Evolutionary conservation across 805 yeast genomes (phyloP).

Genomic region (Saturnispora serradocipensis): DNA sequence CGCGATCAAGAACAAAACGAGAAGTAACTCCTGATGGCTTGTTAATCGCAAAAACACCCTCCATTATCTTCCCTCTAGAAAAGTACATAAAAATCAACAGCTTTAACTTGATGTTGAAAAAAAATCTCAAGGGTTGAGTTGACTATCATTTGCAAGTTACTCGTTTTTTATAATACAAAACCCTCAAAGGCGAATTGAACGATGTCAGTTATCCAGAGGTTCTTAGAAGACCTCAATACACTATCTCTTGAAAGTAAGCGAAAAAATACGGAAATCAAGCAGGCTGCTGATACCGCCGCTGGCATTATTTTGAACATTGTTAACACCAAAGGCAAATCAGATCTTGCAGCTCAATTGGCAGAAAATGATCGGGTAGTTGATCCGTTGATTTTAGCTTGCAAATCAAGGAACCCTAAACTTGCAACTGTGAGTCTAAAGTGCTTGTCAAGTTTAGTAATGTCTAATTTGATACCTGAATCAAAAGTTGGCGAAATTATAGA

Average conservation of each 20-base stretch:
- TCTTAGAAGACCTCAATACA: slow-evolving; percentile 48
- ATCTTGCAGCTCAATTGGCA: slow-evolving; percentile 24
- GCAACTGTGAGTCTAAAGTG: slow-evolving; percentile 65
- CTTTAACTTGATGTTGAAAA: background rate
- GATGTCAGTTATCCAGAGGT: slow-evolving; percentile 40
- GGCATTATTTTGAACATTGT: slow-evolving; percentile 32
- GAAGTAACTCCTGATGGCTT: slow-evolving; percentile 86
- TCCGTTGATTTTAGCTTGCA: slow-evolving; percentile 68
- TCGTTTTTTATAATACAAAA: background rate
- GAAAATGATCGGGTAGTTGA: slow-evolving; percentile 44
- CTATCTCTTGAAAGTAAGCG: slow-evolving; percentile 65
- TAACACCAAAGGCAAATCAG: slow-evolving; percentile 10
- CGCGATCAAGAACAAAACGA: slow-evolving; percentile 54
- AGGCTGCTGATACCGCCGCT: slow-evolving; percentile 43
- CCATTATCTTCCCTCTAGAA: slow-evolving; percentile 37
- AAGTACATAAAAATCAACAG: background rate
- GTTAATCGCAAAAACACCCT: slow-evolving; percentile 86
- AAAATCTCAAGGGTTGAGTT: background rate
- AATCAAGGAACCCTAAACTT: slow-evolving; percentile 65
- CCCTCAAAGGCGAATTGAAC: background rate
- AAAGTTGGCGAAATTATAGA: slow-evolving; percentile 50
- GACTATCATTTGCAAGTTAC: background rate
- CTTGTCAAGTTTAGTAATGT: slow-evolving; percentile 49
- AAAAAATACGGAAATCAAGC: slow-evolving; percentile 58
- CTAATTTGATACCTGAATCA: slow-evolving; percentile 44